Evolutionary conservation across 2,329 filamentous ascomycete genomes (phyloP), one percentile per base, ranked within the genome.

Genomic region (Alternaria ethzedia): DNA sequence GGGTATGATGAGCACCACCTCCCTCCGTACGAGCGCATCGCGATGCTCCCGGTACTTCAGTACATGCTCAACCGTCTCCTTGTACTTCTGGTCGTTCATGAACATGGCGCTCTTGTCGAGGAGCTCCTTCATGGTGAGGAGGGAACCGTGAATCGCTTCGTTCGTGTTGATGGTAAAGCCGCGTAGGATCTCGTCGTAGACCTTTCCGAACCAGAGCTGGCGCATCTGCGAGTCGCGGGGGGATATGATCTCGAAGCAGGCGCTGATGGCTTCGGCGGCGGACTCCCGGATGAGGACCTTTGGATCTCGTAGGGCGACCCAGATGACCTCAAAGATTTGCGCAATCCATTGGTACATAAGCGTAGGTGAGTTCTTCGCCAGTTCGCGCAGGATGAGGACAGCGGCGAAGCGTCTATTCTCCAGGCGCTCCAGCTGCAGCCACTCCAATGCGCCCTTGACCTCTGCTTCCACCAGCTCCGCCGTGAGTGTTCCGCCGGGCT

Each of bases 51-150:
- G 97, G 79, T 97, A 92, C 65, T 92, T 91, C 69, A 95, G 90
- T 36, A 97, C 92, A 67, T 96, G 94, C 66, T 99, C 96, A 78
- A 95, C 98, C 11, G 93, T 91, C 71, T 97, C 93, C 62, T 91
- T 89, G 80, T 98, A 99, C 76, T 82, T 81, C 44, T 94, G 89
- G 43, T 94, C 92, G 74, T 97, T 94, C 96, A 99, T 98, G 80
- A 97, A 99, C 95, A 99, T 99, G 72, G 94, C 94, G 57, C 96
- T 96, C 78, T 97, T 95, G 67, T 96, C 89, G 17, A 99, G 88
- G 51, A 99, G 87, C 81, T 98, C 95, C 79, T 95, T 96, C 73
- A 98, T 86, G 2, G 96, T 94, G 20, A 99, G 86, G 44, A 99
- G 86, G 2, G 95, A 97, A n/a, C 93, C 96, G 77, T 99, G 96